Base-by-base conservation (phyloP, 1,139 yeast genomes). In the Saccharomyces hybrid region DNA sequence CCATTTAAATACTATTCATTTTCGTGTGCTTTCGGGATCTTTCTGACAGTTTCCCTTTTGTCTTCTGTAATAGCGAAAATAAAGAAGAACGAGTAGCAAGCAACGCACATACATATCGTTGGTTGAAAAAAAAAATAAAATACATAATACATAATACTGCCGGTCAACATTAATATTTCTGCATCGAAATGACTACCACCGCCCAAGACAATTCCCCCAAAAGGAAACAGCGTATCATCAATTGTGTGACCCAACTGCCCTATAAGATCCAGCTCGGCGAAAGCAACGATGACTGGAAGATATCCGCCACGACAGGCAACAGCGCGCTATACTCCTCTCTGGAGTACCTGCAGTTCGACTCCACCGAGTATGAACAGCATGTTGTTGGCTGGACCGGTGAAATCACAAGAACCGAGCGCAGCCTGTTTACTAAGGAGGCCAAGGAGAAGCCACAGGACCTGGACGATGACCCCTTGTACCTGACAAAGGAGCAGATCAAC, bases 311-410 rank as follows among this genome's bases (percentile, higher is more conserved):
- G 16, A 77, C 93, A 27, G 98, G 98, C 1, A 87, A 88, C 64
- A 84, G 95, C 13, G 96, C 98, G 0, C 73, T 91, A 51, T 85
- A 85, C 65, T 83, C 96, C 6, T 83, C 95, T 4, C 80, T 87
- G 59, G 76, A 77, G 59, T 84, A 81, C 64, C 73, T 93, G 55
- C 77, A 77, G 52, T 50, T 61, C 38, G 80, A 83, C 51, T 82
- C 81, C 48, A 79, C 90, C 0, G 80, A 82, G 20, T 93, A 97
- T 95, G 95, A 89, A 60, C 84, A 91, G 49, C 88, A 89, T 59
- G 73, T 89, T 56, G 84, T 95, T 53, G 97, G 91, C 1, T 95
- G 99, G 99, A 87, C 97, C 0, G 99, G 99, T 28, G 98, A 90
- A 70, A 75, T 90, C 58, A 56, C 56, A 13, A 56, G 64, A 49